Evolutionary conservation across 2,329 filamentous ascomycete genomes (phyloP).

Genomic region (Dactylellina leptospora): DNA sequence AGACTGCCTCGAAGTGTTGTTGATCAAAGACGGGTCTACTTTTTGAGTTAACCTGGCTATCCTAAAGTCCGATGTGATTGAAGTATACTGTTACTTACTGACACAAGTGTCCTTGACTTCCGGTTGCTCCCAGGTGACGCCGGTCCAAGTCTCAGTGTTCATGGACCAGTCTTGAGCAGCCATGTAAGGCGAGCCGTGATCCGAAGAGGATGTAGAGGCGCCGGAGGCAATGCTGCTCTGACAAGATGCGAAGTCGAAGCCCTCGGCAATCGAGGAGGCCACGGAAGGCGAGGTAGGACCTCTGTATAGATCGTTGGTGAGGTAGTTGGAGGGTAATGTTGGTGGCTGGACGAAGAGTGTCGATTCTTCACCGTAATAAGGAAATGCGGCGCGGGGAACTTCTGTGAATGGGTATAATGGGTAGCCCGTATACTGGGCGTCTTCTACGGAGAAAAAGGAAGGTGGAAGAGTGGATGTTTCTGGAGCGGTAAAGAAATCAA

Average conservation of each 20-base stretch:
- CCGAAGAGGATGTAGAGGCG: constrained; percentile 48
- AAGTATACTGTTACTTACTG: constrained; percentile 33
- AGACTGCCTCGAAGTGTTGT: constrained; percentile 48
- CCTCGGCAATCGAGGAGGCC: constrained; percentile 46
- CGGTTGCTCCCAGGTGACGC: constrained; percentile 49
- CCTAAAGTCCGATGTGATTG: background rate
- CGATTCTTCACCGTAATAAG: constrained; percentile 49
- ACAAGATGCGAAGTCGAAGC: constrained; percentile 48
- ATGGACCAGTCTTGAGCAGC: constrained; percentile 50
- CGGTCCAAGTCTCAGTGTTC: constrained; percentile 41
- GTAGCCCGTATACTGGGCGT: constrained; percentile 46
- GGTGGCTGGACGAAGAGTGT: constrained; percentile 50
- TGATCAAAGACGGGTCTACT: constrained; percentile 51
- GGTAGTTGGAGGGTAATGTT: constrained; percentile 51
- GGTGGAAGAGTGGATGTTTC: constrained; percentile 41
- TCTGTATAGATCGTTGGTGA: constrained; percentile 46
- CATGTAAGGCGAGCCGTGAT: constrained; percentile 50
- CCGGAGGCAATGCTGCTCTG: constrained; percentile 52
- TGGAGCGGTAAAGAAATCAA: constrained; percentile 47
- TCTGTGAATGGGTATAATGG: constrained; percentile 48
- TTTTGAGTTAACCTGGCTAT: constrained; percentile 25
- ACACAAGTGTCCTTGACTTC: constrained; percentile 50
- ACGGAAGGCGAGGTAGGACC: constrained; percentile 47
- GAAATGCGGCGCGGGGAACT: constrained; percentile 48
- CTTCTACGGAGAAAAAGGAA: constrained; percentile 51